Base-by-base conservation (phyloP, 345 rosid genomes). In the Linum usitatissimum region DNA sequence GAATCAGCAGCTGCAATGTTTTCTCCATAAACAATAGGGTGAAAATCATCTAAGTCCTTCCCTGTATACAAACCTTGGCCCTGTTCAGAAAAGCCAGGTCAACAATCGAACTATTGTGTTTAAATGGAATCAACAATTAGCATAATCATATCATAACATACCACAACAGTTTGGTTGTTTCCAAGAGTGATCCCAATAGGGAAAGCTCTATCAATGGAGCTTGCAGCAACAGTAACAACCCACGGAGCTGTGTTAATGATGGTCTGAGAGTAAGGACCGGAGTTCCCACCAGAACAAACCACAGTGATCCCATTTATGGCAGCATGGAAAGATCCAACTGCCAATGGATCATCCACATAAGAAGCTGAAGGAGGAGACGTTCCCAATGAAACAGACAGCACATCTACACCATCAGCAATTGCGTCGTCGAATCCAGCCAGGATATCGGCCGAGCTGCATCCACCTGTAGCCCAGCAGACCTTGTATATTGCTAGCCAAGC, bases 61-160 rank as follows among this genome's bases (percentile, higher is more conserved):
- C 73, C 78, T 7, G 73, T 66, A 64, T 80, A 75, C 60, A 80
- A 66, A 60, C 76, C 79, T 71, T 73, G 83, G 51, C 87, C 83
- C 85, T 83, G 79, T 60, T 70, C 57, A 64, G 72, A 63, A 64
- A 31, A 45, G 1, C 14, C 51, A 10, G 10, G 10, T 45, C 51
- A 45, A 45, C 10, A 6, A 42, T 14, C 6, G 14, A 5, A 31
- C 36, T 2, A 2, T 34, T 34, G 5, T 34, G 28, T 23, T 23
- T 23, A 23, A 23, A 23, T 23, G 28, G 28, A 23, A 23, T 23
- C 28, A 23, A 2, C 2, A 23, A 2, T 23, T 23, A 23, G 2
- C 28, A 23, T 23, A 34, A 34, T 4, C 38, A 34, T 4, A 34
- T 34, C 5, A 34, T 34, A 1, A 55, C 34, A 57, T 72, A 78